A percentile compares a stretch with the other conserved stretches of the same genome.
Evolutionary conservation across 176 grass and related monocot genomes (phyloP).

Genomic region (Triticum timopheevii): DNA sequence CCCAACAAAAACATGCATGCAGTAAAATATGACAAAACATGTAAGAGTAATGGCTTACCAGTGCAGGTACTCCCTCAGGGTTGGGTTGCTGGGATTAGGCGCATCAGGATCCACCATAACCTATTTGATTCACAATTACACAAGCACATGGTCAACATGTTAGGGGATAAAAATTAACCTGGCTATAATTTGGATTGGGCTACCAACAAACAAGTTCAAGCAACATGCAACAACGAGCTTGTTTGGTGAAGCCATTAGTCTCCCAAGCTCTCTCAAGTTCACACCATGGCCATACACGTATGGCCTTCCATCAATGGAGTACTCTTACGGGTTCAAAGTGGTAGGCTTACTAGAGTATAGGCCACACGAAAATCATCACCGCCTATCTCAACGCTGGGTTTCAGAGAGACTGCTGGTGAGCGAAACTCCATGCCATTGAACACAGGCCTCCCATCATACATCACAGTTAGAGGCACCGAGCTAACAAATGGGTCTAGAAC

Average conservation of each 20-base stretch:
- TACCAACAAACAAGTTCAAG: conserved; percentile 9
- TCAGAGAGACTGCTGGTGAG: conserved; percentile 41
- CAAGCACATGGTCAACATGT: conserved; percentile 43
- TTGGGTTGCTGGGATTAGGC: conserved; percentile 84
- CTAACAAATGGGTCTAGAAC: conserved; percentile 64
- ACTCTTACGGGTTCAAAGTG: conserved; percentile 30
- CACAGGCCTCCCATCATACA: conserved; percentile 64
- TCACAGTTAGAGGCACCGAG: conserved; percentile 49
- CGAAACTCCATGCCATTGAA: conserved; percentile 78
- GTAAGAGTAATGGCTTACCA: conserved; percentile 49
- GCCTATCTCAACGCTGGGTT: conserved; percentile 65
- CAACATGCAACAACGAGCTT: neutral
- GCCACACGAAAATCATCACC: conserved; percentile 69
- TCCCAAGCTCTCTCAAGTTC: conserved; percentile 27
- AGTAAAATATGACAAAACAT: neutral
- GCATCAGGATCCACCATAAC: conserved; percentile 97
- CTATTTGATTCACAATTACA: conserved; percentile 55
- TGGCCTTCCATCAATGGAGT: conserved; percentile 35
- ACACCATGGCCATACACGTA: conserved; percentile 15
- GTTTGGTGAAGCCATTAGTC: neutral
- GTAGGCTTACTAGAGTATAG: conserved; percentile 82
- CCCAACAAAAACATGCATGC: neutral
- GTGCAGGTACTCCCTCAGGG: conserved; percentile 82
- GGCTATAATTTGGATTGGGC: neutral
- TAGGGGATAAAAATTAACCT: conserved; percentile 39